phyloP scores from a whole-genome alignment of 352 stramenopile genomes.

The Globisporangium spiculum region DNA sequence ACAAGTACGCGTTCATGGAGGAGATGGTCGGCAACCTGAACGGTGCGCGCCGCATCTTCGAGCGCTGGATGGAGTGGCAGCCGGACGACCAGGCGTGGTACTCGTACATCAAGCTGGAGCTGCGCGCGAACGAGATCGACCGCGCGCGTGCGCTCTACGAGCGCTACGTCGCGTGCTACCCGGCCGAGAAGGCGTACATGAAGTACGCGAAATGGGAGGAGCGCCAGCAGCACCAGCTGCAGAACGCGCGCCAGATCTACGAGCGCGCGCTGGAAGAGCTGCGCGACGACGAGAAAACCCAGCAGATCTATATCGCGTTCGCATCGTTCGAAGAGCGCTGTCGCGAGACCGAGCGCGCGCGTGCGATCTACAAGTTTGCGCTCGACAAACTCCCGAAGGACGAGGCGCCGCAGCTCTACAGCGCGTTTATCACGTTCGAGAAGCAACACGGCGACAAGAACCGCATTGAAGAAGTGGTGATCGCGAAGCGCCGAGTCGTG shows the following conservation, averaged over 20 bases:
- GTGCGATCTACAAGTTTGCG: slow-evolving; percentile 88
- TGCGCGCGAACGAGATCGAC: slow-evolving; percentile 84
- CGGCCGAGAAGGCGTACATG: slow-evolving; percentile 91
- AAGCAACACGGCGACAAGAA: slow-evolving; percentile 97
- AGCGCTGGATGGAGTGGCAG: slow-evolving; percentile 97
- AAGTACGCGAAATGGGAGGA: slow-evolving; percentile 99
- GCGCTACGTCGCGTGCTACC: slow-evolving; percentile 92
- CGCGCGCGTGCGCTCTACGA: slow-evolving; percentile 92
- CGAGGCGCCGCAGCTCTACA: slow-evolving; percentile 93
- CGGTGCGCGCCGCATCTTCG: slow-evolving; percentile 94
- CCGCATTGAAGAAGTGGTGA: slow-evolving; percentile 95
- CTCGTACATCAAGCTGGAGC: slow-evolving; percentile 98
- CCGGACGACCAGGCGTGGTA: slow-evolving; percentile 98
- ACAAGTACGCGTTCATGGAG: slow-evolving; percentile 99
- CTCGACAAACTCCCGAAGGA: slow-evolving; percentile 80
- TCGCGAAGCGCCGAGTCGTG: slow-evolving; percentile 92
- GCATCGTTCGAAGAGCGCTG: slow-evolving; percentile 97
- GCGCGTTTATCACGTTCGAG: slow-evolving; percentile 97
- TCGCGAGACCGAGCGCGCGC: slow-evolving; percentile 90
- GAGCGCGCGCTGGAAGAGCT: slow-evolving; percentile 94
- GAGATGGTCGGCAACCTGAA: slow-evolving; percentile 97
- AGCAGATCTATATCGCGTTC: slow-evolving; percentile 93
- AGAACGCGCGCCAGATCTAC: slow-evolving; percentile 92
- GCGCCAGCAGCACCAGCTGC: slow-evolving; percentile 90
- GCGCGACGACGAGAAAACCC: slow-evolving; percentile 69